These are phyloP conservation scores for Penicillium bovifimosum DNA, from an alignment of 495 filamentous ascomycete species.

Conservation along the genomic window DNA sequence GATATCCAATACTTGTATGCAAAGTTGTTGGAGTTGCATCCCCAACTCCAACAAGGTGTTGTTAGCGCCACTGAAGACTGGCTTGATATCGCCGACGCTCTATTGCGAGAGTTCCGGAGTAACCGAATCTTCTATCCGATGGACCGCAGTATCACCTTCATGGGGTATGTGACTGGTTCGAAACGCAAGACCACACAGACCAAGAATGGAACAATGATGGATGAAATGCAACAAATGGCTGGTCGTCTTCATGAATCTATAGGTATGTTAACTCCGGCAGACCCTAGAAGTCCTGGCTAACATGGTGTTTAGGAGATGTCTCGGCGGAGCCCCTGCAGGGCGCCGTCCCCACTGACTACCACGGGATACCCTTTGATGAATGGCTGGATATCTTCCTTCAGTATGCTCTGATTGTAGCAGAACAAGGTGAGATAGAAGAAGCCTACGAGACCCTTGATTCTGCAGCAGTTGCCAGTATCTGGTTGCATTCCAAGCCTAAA, in stretches of 20 bases:
- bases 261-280: constrained; percentile 35
- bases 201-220: constrained; percentile 33
- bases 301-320: constrained; percentile 9
- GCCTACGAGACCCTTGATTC: constrained; percentile 73
- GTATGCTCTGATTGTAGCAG: constrained; percentile 70
- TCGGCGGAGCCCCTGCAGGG: constrained; percentile 27
- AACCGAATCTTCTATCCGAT: constrained; percentile 73
- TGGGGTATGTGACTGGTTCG: constrained; percentile 53
- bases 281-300: constrained; percentile 7
- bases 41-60: constrained; percentile 47
- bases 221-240: constrained; percentile 65
- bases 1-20: constrained; percentile 54
- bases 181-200: constrained; percentile 38
- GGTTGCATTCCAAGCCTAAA: constrained; percentile 58
- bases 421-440: constrained; percentile 49
- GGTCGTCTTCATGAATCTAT: constrained; percentile 51
- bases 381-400: constrained; percentile 92
- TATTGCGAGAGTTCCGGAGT: constrained; percentile 74
- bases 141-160: constrained; percentile 62
- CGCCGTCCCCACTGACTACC: constrained; percentile 58
- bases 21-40: constrained; percentile 48
- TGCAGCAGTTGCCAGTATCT: constrained; percentile 71
- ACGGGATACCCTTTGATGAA: constrained; percentile 68
- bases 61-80: constrained; percentile 54
- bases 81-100: constrained; percentile 66